A percentile compares a stretch with the other conserved stretches of the same genome.
Conservation (phyloP, 768 basidiomycete species). For the Cubamyces sp. region DNA sequence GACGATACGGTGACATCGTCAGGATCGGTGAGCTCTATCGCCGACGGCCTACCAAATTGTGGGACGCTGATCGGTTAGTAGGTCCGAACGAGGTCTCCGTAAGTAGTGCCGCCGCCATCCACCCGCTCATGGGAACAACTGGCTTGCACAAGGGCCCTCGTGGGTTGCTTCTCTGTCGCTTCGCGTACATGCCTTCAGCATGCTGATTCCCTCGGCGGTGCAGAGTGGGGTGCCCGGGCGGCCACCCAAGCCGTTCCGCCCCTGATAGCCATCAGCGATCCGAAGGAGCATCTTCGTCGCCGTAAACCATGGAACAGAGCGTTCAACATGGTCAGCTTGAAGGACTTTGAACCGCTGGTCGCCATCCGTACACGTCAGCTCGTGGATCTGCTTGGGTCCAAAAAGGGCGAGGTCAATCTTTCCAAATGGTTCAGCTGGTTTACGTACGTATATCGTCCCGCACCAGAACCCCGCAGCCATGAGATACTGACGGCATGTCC, state of each 20-base stretch:
- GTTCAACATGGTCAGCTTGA: slow-evolving; percentile 40
- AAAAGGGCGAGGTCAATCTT: slow-evolving; percentile 34
- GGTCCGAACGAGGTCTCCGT: slow-evolving; percentile 34
- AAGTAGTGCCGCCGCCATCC: slow-evolving; percentile 25
- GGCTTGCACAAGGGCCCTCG: slow-evolving; percentile 34
- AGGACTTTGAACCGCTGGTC: slow-evolving; percentile 36
- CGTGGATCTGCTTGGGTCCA: slow-evolving; percentile 22
- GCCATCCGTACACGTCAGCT: slow-evolving; percentile 34
- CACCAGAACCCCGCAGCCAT: neutral
- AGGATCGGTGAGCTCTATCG: slow-evolving; percentile 26
- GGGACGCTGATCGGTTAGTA: slow-evolving; percentile 11
- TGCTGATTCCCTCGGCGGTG: slow-evolving; percentile 1
- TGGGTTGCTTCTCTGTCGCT: slow-evolving; percentile 15
- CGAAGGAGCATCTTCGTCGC: slow-evolving; percentile 39
- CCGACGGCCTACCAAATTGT: neutral
- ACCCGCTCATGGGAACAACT: slow-evolving; percentile 28
- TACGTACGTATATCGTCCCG: slow-evolving; percentile 36
- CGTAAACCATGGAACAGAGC: slow-evolving; percentile 47
- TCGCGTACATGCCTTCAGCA: neutral
- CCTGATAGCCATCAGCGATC: slow-evolving; percentile 39
- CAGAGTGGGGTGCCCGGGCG: slow-evolving; percentile 22
- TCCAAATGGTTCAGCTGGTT: slow-evolving; percentile 43
- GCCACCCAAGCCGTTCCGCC: slow-evolving; percentile 19
- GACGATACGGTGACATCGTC: slow-evolving; percentile 31
- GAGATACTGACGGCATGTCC: slow-evolving; percentile 18